Evolutionary conservation across 805 yeast species (phyloP), one percentile per base, ranked within the genome.

Genomic region (Middelhovenomyces tepae): DNA sequence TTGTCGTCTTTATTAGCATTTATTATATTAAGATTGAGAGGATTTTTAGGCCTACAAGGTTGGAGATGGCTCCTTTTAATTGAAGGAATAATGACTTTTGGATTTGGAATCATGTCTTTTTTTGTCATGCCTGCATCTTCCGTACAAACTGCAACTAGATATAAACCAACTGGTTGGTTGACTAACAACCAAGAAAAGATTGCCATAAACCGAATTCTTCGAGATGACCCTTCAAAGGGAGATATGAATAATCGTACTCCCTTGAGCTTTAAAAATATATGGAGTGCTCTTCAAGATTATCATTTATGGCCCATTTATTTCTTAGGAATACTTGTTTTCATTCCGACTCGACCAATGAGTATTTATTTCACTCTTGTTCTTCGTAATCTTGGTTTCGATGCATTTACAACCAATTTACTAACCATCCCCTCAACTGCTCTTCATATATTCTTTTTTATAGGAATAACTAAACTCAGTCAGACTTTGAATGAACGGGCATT

Each of bases 11-110:
- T 75, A 15, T 53, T 70, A 20, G 76, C 75, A 0, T 71, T 63
- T 40, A 84, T 74, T 2, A 53, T 77, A 24, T 58, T 75, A 32
- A 63, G 62, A 35, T 56, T 77, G 53, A 56, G 70, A 20, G 75
- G 73, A 11, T 38, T 46, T 2, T 39, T 43, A 10, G 66, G 72
- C 3, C 54, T 59, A 48, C 56, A 54, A 7, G 78, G 79, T 16
- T 78, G 85, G 85, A 61, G 69, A 34, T 78, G 78, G 74, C 57
- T 78, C 15, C 78, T 78, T 42, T 47, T 78, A 13, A 62, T 79
- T 34, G 84, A 77, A 48, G 85, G 86, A 4, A 33, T 66, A 4
- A 45, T 75, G 27, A 75, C 85, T 2, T 51, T 75, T 4, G 13
- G 48, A 2, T 61, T 78, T 41, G 85, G 84, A 1, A 18, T 72